These are phyloP conservation scores for Hymenoscyphus infarciens DNA, from an alignment of 2,329 filamentous ascomycete genomes.

Conservation along the genomic window DNA sequence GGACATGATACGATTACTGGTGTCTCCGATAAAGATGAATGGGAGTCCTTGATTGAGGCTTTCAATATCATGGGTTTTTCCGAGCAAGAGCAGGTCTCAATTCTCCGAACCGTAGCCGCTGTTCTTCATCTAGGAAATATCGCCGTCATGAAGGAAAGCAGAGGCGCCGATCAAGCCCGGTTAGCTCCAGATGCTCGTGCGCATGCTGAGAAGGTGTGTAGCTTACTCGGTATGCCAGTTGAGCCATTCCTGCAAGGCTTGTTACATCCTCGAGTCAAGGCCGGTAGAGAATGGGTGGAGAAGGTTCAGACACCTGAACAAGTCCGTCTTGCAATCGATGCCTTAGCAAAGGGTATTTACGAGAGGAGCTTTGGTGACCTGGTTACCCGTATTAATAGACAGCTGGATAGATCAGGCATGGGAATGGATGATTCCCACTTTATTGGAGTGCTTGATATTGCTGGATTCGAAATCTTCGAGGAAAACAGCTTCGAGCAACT, in stretches of 20 bases:
- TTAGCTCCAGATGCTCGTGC: conserved; percentile 71
- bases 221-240: conserved; percentile 75
- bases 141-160: conserved; percentile 82
- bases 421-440: conserved; percentile 87
- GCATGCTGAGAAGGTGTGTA: conserved; percentile 75
- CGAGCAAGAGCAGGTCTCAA: conserved; percentile 75
- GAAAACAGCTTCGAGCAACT: conserved; percentile 98
- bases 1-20: conserved; percentile 90
- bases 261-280: conserved; percentile 90
- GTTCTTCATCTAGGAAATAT: conserved; percentile 94
- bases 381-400: conserved; percentile 84
- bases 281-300: conserved; percentile 95
- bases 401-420: conserved; percentile 81
- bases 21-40: conserved; percentile 86
- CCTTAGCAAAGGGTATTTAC: conserved; percentile 94
- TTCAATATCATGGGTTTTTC: conserved; percentile 94
- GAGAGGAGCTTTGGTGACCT: conserved; percentile 93
- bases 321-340: conserved; percentile 84
- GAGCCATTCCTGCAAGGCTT: conserved; percentile 86
- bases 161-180: conserved; percentile 85
- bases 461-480: conserved; percentile 98
- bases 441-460: conserved; percentile 97
- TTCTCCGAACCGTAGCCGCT: conserved; percentile 83
- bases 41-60: conserved; percentile 84
- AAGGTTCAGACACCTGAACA: conserved; percentile 98